Evolutionary conservation across 2,329 filamentous ascomycete genomes (phyloP).

Genomic region (Calonectria ilicicola): DNA sequence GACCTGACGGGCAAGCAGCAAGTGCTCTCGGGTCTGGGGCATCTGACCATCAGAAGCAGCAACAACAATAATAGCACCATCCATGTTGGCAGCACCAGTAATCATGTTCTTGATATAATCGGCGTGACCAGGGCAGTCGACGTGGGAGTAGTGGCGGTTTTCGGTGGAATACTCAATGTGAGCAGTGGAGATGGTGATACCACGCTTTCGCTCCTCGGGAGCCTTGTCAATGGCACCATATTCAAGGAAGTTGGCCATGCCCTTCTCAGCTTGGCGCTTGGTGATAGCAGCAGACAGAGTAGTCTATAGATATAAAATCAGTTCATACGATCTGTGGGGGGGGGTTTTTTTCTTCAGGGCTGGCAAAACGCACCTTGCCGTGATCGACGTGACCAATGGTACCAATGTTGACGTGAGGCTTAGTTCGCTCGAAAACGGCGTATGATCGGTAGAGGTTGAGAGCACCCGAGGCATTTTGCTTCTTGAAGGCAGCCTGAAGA

Average conservation of each 20-base stretch:
- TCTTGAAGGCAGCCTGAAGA: conserved; percentile 76
- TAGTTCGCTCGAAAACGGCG: conserved; percentile 84
- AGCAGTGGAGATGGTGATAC: conserved; percentile 98
- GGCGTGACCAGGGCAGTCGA: conserved; percentile 99
- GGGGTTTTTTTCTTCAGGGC: neutral
- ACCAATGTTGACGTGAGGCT: conserved; percentile 99
- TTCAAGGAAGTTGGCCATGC: conserved; percentile 92
- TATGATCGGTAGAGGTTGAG: conserved; percentile 75
- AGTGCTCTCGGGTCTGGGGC: conserved; percentile 98
- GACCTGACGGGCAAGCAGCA: conserved; percentile 97
- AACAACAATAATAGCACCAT: conserved; percentile 98
- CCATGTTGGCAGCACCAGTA: conserved; percentile 99
- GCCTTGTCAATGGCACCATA: conserved; percentile 99
- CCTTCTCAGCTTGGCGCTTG: conserved; percentile 96
- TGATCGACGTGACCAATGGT: conserved; percentile 99
- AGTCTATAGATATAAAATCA: conserved; percentile 70
- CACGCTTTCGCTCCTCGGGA: conserved; percentile 98
- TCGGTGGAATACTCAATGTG: conserved; percentile 99
- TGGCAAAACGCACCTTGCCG: conserved; percentile 79
- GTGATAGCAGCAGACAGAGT: conserved; percentile 99
- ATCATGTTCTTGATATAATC: conserved; percentile 99
- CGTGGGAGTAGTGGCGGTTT: conserved; percentile 96
- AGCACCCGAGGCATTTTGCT: conserved; percentile 72
- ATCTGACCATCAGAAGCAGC: conserved; percentile 99
- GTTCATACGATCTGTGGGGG: conserved; percentile 20